Evolutionary conservation across 352 stramenopile genomes (phyloP).

Genomic region (Globisporangium barbulae): DNA sequence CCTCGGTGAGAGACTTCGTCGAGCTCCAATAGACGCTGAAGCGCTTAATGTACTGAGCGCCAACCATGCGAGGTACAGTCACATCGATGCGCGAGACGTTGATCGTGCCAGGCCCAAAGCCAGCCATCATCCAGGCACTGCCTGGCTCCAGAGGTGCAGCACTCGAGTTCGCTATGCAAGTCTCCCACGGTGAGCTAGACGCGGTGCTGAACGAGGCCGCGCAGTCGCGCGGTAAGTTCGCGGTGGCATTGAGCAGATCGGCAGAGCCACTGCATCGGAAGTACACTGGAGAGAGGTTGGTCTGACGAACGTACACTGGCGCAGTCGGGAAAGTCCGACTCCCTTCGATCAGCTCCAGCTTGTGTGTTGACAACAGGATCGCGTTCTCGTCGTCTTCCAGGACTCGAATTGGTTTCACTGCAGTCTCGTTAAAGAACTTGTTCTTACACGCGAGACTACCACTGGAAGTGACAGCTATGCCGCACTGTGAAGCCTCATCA

Average conservation of each 20-base stretch:
- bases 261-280: constrained; percentile 31
- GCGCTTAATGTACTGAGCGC: constrained; percentile 40
- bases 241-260: constrained; percentile 19
- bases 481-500: constrained; percentile 30
- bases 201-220: constrained; percentile 15
- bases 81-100: constrained; percentile 43
- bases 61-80: constrained; percentile 35
- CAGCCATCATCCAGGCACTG: constrained; percentile 56
- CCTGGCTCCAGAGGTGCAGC: constrained; percentile 28
- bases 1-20: constrained; percentile 16
- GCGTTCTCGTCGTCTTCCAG: constrained; percentile 66
- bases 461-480: neutral
- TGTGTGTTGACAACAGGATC: constrained; percentile 44
- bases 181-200: constrained; percentile 25
- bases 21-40: constrained; percentile 48
- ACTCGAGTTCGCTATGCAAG: constrained; percentile 36
- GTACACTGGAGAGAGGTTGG: constrained; percentile 22
- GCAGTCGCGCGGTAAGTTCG: constrained; percentile 6
- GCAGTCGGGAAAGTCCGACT: constrained; percentile 43
- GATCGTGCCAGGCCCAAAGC: constrained; percentile 24
- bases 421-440: constrained; percentile 43
- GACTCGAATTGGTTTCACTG: constrained; percentile 45
- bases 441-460: constrained; percentile 23
- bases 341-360: constrained; percentile 48
- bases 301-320: constrained; percentile 25